phyloP scores from a whole-genome alignment of 2,329 filamentous ascomycete species.

The Cryphonectria naterciae region DNA sequence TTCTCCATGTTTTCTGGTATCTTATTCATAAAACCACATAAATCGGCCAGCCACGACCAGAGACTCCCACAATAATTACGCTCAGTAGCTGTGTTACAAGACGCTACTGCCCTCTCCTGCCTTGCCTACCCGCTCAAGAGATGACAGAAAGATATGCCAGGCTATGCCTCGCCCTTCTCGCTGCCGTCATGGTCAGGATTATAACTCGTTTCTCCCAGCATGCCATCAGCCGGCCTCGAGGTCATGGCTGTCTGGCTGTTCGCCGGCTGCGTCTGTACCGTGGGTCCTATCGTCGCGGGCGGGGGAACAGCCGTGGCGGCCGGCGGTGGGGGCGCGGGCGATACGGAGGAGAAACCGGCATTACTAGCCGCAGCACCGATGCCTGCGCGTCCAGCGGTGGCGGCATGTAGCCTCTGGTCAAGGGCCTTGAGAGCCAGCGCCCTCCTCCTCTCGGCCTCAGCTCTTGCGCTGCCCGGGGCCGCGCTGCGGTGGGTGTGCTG shows the following conservation, averaged over 20 bases:
- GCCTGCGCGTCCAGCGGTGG: constrained; percentile 52
- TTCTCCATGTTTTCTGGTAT: not conserved
- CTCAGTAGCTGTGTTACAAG: not conserved
- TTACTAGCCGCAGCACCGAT: constrained; percentile 6
- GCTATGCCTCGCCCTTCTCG: constrained; percentile 33
- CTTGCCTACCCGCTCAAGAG: not conserved
- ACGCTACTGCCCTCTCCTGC: no score
- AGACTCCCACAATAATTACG: not conserved
- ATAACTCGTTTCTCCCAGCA: constrained; percentile 73
- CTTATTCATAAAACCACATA: constrained; percentile 7
- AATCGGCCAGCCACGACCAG: not conserved
- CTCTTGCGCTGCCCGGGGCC: constrained; percentile 72
- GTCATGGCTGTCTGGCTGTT: constrained; percentile 63
- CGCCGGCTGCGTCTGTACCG: constrained; percentile 60
- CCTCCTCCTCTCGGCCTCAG: constrained; percentile 88
- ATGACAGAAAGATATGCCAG: not conserved
- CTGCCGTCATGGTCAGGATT: constrained; percentile 63
- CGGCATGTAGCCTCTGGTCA: constrained; percentile 89
- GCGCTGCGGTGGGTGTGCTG: constrained; percentile 58
- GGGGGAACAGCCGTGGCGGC: constrained; percentile 45
- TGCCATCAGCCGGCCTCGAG: constrained; percentile 50
- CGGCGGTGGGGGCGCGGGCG: constrained; percentile 46
- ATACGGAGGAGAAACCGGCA: constrained; percentile 14
- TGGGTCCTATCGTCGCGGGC: constrained; percentile 53
- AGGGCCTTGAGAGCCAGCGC: constrained; percentile 88